phyloP scores from a whole-genome alignment of 495 filamentous ascomycete species.

The Penicillium ucsense region DNA sequence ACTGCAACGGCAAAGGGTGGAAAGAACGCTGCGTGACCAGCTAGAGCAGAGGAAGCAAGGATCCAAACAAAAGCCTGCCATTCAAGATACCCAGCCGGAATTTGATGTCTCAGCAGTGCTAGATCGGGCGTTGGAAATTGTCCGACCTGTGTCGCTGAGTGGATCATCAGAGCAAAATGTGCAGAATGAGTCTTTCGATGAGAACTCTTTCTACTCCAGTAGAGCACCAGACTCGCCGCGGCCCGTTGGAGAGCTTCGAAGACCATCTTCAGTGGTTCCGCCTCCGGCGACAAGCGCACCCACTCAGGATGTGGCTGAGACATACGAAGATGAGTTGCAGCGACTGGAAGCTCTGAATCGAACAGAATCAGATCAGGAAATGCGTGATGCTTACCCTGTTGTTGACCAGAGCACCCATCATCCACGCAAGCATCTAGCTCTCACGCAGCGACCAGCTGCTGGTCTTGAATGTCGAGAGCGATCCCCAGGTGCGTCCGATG shows the following conservation, averaged over 20 bases:
- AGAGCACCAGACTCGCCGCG: conserved; percentile 46
- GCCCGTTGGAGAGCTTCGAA: conserved; percentile 20
- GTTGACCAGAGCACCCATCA: conserved; percentile 28
- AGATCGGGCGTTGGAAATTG: conserved; percentile 59
- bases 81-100: conserved; percentile 52
- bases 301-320: conserved; percentile 17
- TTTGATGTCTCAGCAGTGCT: conserved; percentile 71
- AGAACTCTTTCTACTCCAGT: conserved; percentile 94
- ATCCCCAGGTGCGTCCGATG: conserved; percentile 26
- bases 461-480: conserved; percentile 13
- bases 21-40: conserved; percentile 66
- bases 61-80: conserved; percentile 41
- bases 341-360: conserved; percentile 37
- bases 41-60: conserved; percentile 54
- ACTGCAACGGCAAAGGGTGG: conserved; percentile 69
- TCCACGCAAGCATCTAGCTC: conserved; percentile 21
- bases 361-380: conserved; percentile 36
- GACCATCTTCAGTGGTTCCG: conserved; percentile 20
- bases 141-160: conserved; percentile 51
- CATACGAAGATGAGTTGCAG: conserved; percentile 38
- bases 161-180: conserved; percentile 42
- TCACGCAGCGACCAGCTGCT: conserved; percentile 10
- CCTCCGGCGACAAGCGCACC: conserved; percentile 16
- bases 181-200: conserved; percentile 71
- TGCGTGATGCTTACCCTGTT: conserved; percentile 38